Evolutionary conservation across 2,329 filamentous ascomycete genomes (phyloP).

Genomic region (Uncinocarpus reesii): DNA sequence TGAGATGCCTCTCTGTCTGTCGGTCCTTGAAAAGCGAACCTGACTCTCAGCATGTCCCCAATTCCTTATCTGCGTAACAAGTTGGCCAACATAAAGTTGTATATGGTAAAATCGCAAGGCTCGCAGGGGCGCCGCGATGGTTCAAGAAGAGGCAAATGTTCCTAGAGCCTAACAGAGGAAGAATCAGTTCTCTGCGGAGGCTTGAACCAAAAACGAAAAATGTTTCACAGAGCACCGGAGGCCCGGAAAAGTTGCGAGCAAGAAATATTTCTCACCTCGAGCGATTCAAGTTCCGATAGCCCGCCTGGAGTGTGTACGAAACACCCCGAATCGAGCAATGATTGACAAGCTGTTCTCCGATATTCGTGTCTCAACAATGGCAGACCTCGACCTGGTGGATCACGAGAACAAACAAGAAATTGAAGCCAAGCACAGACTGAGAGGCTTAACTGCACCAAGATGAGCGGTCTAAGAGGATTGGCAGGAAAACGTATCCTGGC

Average conservation of each 20-base stretch:
- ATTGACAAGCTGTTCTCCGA: neutral
- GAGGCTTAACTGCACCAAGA: slow-evolving; percentile 6
- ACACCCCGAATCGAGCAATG: neutral
- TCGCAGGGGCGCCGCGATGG: neutral
- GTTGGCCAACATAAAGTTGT: neutral
- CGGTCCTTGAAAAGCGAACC: slow-evolving; percentile 10
- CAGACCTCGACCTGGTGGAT: too few species aligned
- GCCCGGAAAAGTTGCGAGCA: too few species aligned
- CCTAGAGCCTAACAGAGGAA: too few species aligned
- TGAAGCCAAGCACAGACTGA: slow-evolving; percentile 4
- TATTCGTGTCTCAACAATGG: neutral
- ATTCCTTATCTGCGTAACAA: neutral
- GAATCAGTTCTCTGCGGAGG: neutral
- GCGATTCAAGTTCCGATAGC: too few species aligned
- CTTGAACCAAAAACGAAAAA: neutral
- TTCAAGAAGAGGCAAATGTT: neutral
- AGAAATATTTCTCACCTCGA: too few species aligned
- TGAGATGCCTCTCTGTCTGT: slow-evolving; percentile 12
- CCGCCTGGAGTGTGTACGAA: neutral
- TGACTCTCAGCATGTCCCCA: slow-evolving; percentile 12
- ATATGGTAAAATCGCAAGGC: neutral
- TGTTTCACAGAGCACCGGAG: too few species aligned
- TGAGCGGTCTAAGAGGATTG: neutral
- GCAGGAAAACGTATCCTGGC: slow-evolving; percentile 1
- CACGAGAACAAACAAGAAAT: slow-evolving; percentile 6